A percentile compares a stretch with the other conserved stretches of the same genome.
phyloP scores from a whole-genome alignment of 78 protist genomes.

The Cavenderia fasciculata region DNA sequence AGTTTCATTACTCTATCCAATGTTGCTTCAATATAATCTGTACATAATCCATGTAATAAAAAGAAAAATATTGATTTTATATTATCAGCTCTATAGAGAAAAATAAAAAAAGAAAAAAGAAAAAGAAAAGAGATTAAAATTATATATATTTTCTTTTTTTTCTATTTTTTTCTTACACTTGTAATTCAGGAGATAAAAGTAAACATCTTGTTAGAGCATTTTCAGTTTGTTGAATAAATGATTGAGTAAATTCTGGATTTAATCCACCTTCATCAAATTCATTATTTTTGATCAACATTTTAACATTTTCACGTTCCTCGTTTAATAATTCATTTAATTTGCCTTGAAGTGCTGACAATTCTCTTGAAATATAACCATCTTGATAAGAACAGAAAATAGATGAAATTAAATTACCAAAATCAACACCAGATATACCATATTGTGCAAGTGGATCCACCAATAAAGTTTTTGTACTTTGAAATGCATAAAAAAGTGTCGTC shows the following conservation, averaged over 20 bases:
- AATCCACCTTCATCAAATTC: constrained; percentile 42
- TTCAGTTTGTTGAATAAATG: constrained; percentile 52
- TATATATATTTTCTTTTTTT: no score
- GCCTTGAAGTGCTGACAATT: not conserved
- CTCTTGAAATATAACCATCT: constrained; percentile 52
- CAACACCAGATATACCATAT: constrained; percentile 58
- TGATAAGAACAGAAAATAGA: constrained; percentile 43
- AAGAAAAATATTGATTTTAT: constrained; percentile 43
- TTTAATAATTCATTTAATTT: not conserved
- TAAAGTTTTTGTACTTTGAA: constrained; percentile 17
- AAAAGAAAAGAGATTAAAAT: not conserved
- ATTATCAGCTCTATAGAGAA: constrained; percentile 23
- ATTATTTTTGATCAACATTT: not conserved
- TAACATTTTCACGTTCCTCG: constrained; percentile 19
- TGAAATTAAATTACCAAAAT: constrained; percentile 21
- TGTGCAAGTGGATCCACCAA: constrained; percentile 54
- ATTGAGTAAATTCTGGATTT: constrained; percentile 66
- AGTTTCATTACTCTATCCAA: not conserved
- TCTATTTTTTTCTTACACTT: not conserved
- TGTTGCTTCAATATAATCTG: constrained; percentile 1
- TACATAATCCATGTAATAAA: constrained; percentile 11
- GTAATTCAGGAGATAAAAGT: constrained; percentile 16
- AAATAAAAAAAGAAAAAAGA: not conserved
- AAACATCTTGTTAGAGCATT: constrained; percentile 31
- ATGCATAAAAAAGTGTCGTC: constrained; percentile 38